Base-by-base conservation (phyloP, 306 rosid species). In the Hippophae tibetana region DNA sequence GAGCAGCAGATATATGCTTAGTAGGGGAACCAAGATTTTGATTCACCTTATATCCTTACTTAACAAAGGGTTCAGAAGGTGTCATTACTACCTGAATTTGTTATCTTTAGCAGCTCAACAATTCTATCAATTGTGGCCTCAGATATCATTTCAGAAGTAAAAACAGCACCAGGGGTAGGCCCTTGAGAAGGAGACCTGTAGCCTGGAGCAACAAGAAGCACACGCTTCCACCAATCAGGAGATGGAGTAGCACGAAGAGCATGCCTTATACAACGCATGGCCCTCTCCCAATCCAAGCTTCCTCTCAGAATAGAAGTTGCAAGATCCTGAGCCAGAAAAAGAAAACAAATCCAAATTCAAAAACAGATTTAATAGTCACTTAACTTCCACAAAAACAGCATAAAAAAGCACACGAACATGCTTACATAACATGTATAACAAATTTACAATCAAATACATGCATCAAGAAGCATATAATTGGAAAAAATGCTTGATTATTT, bases 211-310 rank as follows among this genome's bases (percentile, higher is more conserved):
- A 88, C 77, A n/a, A 92, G 82, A 66, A 92, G 86, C 68, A 88
- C 95, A 10, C 96, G 93, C 79, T 87, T 92, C 99, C 99, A 92
- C 99, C 99, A 92, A 57, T 92, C 99, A 57, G 99, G 99, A 54
- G 99, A 92, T 53, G 99, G 99, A 64, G 93, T 85, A 47, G 93
- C 75, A 38, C 93, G 87, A 26, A 92, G 83, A 68, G 96, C 96
- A 66, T 92, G 99, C 74, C 95, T 81, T 72, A 92, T 75, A 68
- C 99, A 92, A 42, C 99, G 99, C 58, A 92, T 60, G 56, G 96
- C 96, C 75, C 99, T 81, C 76, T 92, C 99, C 99, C 99, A 92
- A 63, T 92, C 99, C 79, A 89, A 82, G 76, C 93, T 85, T 65
- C 99, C 99, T 73, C 77, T 87, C 62, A 76, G 99, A 66, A 92